Percentiles rank a stretch among this genome's conserved stretches.
Evolutionary conservation across 2,329 filamentous ascomycete genomes (phyloP).

Genomic region (Dendryphion nanum): DNA sequence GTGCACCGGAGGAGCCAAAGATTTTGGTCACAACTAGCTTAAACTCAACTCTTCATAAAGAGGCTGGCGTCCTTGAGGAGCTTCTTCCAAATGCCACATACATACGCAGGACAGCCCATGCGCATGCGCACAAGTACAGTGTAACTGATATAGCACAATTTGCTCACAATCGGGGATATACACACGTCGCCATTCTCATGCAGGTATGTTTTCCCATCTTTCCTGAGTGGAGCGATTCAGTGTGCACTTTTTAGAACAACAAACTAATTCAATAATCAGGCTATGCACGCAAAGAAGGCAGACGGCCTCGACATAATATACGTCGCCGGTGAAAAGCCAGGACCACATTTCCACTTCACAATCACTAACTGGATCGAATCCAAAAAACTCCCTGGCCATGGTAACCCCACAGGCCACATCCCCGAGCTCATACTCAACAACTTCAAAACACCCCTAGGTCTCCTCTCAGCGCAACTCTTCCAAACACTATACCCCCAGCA

Average conservation of each 20-base stretch:
- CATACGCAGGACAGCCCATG: slow-evolving; percentile 80
- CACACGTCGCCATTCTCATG: slow-evolving; percentile 77
- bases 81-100: slow-evolving; percentile 81
- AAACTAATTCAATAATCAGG: no score
- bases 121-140: slow-evolving; percentile 85
- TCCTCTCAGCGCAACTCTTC: slow-evolving; percentile 82
- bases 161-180: slow-evolving; percentile 78
- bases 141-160: slow-evolving; percentile 87
- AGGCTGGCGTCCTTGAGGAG: slow-evolving; percentile 74
- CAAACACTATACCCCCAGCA: slow-evolving; percentile 73
- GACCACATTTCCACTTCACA: slow-evolving; percentile 90
- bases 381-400: slow-evolving; percentile 84
- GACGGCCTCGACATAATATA: slow-evolving; percentile 81
- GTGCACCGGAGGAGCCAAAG: slow-evolving; percentile 65
- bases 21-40: slow-evolving; percentile 89
- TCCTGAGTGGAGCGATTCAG: no score
- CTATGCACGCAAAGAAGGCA: slow-evolving; percentile 70
- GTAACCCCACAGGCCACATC: slow-evolving; percentile 80
- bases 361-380: slow-evolving; percentile 90
- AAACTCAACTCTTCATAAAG: slow-evolving; percentile 81
- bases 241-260: no score
- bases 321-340: slow-evolving; percentile 61
- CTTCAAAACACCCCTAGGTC: slow-evolving; percentile 88
- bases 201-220: no score
- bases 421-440: slow-evolving; percentile 90